Evolutionary conservation across 1,284 basidiomycete genomes (phyloP), one percentile per base, ranked within the genome.

Genomic region (Ustilago sp.): DNA sequence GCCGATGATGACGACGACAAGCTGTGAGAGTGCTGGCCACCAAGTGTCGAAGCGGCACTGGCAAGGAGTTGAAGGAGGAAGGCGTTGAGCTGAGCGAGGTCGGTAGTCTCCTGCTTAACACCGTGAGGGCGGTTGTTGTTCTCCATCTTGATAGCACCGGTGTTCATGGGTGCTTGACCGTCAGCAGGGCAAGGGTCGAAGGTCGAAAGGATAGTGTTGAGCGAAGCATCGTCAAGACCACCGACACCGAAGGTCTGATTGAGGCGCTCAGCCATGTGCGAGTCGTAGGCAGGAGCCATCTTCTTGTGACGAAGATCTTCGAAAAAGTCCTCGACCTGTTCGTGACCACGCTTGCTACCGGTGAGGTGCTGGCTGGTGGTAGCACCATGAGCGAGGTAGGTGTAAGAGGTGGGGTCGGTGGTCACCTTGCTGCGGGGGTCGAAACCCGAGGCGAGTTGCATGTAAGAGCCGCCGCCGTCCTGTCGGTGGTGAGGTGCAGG

Each of bases 61-160:
- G 72, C 84, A 56, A 84, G 82, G 62, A 87, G 80, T 72, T 84
- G 83, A 19, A 85, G 66, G 17, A 86, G 77, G 76, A 85, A 85
- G 41, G 80, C 71, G 70, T 83, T 83, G 75, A 85, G 71, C 59
- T 86, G 80, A 7, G 83, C 86, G 9, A 86, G 71, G 65, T 86
- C 83, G 15, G 72, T 54, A 9, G 89, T 87, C 51, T 76, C 65
- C 59, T 76, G 74, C 53, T 87, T 83, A 80, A 90, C 90, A 32
- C 48, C 28, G 1, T 89, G 90, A 9, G 45, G 28, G 17, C 52
- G 53, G 15, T 36, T 19, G 17, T 12, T 31, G 32, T 39, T 23
- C 28, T 72, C 69, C 39, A 43, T 48, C 59, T 70, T 70, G 43
- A 62, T 41, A 36, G 59, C 55, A 7, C 59, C 53, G 1, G 43